Evolutionary conservation across 2,329 filamentous ascomycete genomes (phyloP).

Genomic region (Penicillium sp.): DNA sequence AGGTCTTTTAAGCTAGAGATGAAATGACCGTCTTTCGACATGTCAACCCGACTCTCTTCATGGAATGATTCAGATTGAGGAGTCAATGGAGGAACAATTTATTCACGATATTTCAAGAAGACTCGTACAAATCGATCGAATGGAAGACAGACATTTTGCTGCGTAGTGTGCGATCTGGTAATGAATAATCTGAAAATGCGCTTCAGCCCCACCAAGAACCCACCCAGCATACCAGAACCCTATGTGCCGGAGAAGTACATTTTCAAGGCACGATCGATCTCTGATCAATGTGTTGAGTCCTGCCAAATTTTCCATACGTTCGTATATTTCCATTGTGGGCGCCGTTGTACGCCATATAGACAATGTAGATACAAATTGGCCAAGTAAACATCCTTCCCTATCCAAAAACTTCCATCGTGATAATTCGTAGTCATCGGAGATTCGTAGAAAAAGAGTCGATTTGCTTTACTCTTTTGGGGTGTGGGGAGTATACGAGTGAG

Average conservation of each 20-base stretch:
- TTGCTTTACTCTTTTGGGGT: background rate
- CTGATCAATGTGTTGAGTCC: background rate
- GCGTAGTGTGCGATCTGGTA: too few species aligned
- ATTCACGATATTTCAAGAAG: too few species aligned
- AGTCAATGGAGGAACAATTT: too few species aligned
- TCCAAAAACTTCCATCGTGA: background rate
- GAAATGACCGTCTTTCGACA: too few species aligned
- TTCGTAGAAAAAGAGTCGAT: background rate
- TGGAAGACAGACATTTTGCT: too few species aligned
- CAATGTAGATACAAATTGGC: background rate
- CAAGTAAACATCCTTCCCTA: background rate
- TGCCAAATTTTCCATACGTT: constrained; percentile 2
- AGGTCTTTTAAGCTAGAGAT: too few species aligned
- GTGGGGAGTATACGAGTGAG: constrained; percentile 2
- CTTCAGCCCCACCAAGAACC: too few species aligned
- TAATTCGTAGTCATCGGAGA: background rate
- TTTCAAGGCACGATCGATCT: background rate
- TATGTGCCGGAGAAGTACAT: background rate
- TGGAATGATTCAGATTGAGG: too few species aligned
- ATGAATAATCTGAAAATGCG: too few species aligned
- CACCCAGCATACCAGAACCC: background rate
- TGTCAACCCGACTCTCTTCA: too few species aligned
- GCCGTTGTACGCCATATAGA: background rate
- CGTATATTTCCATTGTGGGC: background rate
- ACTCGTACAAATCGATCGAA: too few species aligned